A percentile compares a stretch with the other conserved stretches of the same genome.
Conservation (phyloP, 106 monocot genomes). For the Dactylorhiza incarnata region DNA sequence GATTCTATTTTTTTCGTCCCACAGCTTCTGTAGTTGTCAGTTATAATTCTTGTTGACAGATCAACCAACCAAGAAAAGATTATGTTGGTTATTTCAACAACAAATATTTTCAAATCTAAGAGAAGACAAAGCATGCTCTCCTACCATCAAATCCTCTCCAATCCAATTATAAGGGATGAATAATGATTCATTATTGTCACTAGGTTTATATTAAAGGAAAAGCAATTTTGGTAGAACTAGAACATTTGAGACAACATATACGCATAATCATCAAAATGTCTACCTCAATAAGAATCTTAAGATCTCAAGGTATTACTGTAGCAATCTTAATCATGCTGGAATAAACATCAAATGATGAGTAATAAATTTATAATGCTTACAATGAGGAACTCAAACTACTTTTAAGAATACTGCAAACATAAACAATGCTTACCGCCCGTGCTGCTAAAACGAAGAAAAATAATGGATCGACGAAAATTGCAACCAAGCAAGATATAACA, state of each 20-base stretch:
- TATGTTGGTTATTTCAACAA: too few relatives aligned
- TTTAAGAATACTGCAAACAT: background rate
- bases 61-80: too few relatives aligned
- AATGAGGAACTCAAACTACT: background rate
- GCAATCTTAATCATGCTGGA: background rate
- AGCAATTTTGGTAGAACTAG: background rate
- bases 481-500: slow-evolving; percentile 73
- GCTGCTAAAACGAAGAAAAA: slow-evolving; percentile 70
- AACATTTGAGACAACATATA: background rate
- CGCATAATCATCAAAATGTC: background rate
- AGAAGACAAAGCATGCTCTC: background rate
- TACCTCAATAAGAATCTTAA: background rate
- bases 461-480: slow-evolving; percentile 74
- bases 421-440: slow-evolving; percentile 27
- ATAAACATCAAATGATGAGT: background rate
- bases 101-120: background rate
- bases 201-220: background rate
- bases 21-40: too few relatives aligned
- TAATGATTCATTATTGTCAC: background rate
- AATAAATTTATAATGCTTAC: background rate
- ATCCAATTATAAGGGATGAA: background rate
- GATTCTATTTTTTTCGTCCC: too few relatives aligned
- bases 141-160: background rate
- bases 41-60: too few relatives aligned
- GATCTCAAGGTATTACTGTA: background rate